These are phyloP conservation scores for Singerocomus inundabilis DNA, from an alignment of 1,284 basidiomycete genomes.

Conservation along the genomic window DNA sequence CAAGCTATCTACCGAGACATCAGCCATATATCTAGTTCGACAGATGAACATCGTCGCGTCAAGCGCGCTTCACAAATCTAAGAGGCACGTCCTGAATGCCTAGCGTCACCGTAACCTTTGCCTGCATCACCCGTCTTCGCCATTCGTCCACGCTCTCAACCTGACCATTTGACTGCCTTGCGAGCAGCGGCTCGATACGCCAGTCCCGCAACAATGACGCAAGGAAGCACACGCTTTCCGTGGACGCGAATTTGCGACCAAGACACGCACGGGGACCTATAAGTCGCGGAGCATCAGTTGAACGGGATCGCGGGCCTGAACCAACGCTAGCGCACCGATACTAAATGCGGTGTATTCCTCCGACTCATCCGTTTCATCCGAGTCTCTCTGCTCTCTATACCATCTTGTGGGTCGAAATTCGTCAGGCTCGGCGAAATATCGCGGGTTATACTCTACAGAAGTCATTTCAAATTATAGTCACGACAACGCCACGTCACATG, in stretches of 20 bases:
- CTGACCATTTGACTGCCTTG: conserved; percentile 8
- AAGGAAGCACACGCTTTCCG: conserved; percentile 52
- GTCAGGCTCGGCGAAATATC: conserved; percentile 40
- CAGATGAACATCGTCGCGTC: not conserved
- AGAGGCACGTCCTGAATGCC: conserved; percentile 43
- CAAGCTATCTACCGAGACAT: too few species aligned
- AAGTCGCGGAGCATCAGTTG: not conserved
- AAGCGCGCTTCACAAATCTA: conserved; percentile 33
- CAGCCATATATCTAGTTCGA: too few species aligned
- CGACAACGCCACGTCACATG: conserved; percentile 9
- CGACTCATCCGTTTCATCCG: conserved; percentile 17
- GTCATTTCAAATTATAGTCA: not conserved
- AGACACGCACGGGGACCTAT: conserved; percentile 52
- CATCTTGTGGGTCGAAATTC: conserved; percentile 41
- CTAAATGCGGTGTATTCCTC: conserved; percentile 48
- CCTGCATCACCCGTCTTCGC: conserved; percentile 44
- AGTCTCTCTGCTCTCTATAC: conserved; percentile 29
- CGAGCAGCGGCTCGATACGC: conserved; percentile 44
- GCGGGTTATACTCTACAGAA: conserved; percentile 37
- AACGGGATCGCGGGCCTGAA: not conserved
- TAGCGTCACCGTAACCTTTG: conserved; percentile 39
- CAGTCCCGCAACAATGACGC: conserved; percentile 51
- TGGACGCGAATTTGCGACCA: conserved; percentile 53
- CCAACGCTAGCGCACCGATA: conserved; percentile 33
- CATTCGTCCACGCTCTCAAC: conserved; percentile 44